phyloP scores from a whole-genome alignment of 106 monocot species.

The Acorus calamus region DNA sequence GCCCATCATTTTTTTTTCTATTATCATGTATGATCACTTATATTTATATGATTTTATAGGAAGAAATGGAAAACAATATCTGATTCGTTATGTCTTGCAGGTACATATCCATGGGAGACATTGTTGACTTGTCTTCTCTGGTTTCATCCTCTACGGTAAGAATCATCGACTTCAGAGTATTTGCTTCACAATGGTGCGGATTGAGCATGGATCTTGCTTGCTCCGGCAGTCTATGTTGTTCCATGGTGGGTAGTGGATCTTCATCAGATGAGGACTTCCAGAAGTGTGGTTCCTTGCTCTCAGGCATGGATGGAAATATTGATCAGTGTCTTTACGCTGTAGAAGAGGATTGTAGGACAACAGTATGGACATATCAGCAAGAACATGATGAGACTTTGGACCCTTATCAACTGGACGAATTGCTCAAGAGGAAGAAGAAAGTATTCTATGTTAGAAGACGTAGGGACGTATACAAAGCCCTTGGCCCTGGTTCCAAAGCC shows the following conservation, averaged over 20 bases:
- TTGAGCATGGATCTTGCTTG: constrained; percentile 40
- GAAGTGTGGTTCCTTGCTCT: constrained; percentile 49
- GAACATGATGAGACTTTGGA: constrained; percentile 55
- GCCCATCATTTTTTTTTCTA: too few species aligned
- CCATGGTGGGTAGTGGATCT: constrained; percentile 17
- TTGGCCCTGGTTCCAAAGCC: constrained; percentile 61
- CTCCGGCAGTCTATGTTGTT: constrained; percentile 36
- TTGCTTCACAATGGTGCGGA: constrained; percentile 66
- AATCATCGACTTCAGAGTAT: constrained; percentile 76
- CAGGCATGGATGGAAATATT: constrained; percentile 35
- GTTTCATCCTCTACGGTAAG: constrained; percentile 21
- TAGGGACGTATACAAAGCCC: constrained; percentile 57
- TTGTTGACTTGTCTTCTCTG: constrained; percentile 58
- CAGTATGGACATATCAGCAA: constrained; percentile 88
- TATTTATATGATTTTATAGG: background rate
- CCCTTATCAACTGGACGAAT: constrained; percentile 55
- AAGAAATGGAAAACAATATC: background rate
- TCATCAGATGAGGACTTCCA: constrained; percentile 11
- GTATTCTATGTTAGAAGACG: constrained; percentile 52
- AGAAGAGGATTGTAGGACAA: constrained; percentile 91
- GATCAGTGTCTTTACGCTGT: constrained; percentile 44
- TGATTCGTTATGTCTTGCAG: constrained; percentile 23
- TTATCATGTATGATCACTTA: too few species aligned
- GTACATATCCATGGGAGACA: constrained; percentile 81
- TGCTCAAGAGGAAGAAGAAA: constrained; percentile 64